These are phyloP conservation scores for Pelargonium hybrid DNA, from an alignment of 441 rosid genomes.

Conservation along the genomic window DNA sequence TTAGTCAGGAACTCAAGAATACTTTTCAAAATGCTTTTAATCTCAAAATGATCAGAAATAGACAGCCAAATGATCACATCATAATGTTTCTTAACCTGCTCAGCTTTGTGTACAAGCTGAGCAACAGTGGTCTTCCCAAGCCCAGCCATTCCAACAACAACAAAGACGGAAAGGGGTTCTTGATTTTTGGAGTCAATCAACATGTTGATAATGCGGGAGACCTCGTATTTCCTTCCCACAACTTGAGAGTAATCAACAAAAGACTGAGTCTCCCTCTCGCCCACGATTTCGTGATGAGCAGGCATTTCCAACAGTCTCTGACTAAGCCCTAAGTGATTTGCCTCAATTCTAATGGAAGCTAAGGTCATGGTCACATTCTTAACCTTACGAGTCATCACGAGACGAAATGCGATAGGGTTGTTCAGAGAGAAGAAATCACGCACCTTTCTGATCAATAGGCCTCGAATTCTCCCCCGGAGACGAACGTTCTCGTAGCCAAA, in stretches of 20 bases:
- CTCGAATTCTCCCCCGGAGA: not conserved
- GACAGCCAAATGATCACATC: conserved; percentile 5
- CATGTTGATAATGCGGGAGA: not conserved
- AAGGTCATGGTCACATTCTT: not conserved
- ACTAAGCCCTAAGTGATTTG: not conserved
- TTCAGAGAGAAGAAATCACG: not conserved
- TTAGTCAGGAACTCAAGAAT: not conserved
- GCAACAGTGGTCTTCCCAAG: conserved; percentile 16
- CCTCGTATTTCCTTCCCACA: not conserved
- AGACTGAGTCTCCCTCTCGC: not conserved
- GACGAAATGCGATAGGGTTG: not conserved
- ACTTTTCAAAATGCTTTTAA: not conserved
- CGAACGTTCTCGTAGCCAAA: not conserved
- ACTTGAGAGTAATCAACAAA: not conserved
- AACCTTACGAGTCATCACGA: not conserved
- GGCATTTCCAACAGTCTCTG: not conserved
- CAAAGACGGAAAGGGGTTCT: not conserved
- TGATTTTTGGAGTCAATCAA: not conserved
- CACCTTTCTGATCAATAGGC: not conserved
- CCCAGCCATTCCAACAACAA: conserved; percentile 16
- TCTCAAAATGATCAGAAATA: conserved; percentile 4
- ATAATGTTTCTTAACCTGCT: not conserved
- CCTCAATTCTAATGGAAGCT: not conserved
- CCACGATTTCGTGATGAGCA: not conserved
- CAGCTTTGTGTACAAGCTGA: not conserved